Base-by-base conservation (phyloP, 768 basidiomycete species). In the Lactarius psammicola region DNA sequence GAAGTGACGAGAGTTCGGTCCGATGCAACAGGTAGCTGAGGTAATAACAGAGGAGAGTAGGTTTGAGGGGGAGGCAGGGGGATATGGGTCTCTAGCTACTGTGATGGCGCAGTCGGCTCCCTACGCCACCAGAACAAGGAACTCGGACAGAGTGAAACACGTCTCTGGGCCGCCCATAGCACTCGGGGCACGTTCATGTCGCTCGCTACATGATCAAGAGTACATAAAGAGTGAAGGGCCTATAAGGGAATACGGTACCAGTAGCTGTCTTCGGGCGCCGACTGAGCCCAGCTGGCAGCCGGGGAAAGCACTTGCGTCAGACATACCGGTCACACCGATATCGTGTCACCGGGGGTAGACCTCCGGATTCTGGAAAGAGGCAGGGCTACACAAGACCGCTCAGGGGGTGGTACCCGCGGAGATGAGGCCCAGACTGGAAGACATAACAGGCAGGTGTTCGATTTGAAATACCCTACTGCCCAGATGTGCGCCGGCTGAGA, bases 21-120 rank as follows among this genome's bases (percentile, higher is more conserved):
- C 2, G 17, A 17, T 15, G 38, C 9, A 40, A 15, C 38, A 17
- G 7, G 9, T 20, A 40, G 15, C 15, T 1, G 17, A 15, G n/a
- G n/a, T n/a, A n/a, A 33, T 33, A 33, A 33, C 33, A 8, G 17
- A 18, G 15, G 7, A 33, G 7, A 7, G 3, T 33, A n/a, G 0
- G 6, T 15, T 7, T 15, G 15, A 0, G 9, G 26, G 0, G 36
- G 31, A 33, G 31, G 0, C 1, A 4, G 9, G 9, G 23, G n/a
- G 10, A 11, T 2, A 13, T 26, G 13, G 9, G 15, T 28, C 0
- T 51, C 23, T 51, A n/a, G n/a, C n/a, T n/a, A n/a, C n/a, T n/a
- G n/a, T n/a, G 4, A 23, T 5, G 20, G 44, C n/a, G 46, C 26
- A 15, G 26, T 26, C 15, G 15, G 23, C 23, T 13, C 49, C 49